phyloP scores from a whole-genome alignment of 1,284 basidiomycete genomes.

The Irpex sp. region DNA sequence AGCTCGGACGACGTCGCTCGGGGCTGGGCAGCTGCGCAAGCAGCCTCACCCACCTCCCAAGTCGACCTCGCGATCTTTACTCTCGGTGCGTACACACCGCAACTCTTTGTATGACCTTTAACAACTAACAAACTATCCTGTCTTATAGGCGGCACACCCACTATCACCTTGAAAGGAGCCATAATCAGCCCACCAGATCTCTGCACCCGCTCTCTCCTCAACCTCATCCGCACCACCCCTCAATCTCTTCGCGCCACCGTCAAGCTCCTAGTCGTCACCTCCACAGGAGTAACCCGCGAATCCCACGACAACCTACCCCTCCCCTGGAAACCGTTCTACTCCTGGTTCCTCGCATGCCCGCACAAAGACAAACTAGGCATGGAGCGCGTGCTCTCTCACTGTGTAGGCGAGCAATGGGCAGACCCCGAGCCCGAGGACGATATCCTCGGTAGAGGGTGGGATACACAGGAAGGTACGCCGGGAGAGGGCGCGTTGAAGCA shows the following conservation, averaged over 20 bases:
- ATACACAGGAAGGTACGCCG: constrained; percentile 33
- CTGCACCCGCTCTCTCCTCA: constrained; percentile 46
- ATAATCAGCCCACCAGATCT: constrained; percentile 45
- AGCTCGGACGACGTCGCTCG: constrained; percentile 38
- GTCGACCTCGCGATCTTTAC: constrained; percentile 49
- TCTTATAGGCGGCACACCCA: not conserved
- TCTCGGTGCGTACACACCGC: constrained; percentile 35
- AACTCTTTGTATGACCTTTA: not conserved
- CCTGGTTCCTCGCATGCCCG: constrained; percentile 35
- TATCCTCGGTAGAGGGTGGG: constrained; percentile 42
- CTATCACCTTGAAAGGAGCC: constrained; percentile 39
- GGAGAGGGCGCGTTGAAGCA: constrained; percentile 34
- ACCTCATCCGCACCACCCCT: constrained; percentile 45
- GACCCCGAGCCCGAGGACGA: constrained; percentile 34
- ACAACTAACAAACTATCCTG: constrained; percentile 29
- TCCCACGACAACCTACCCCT: constrained; percentile 46
- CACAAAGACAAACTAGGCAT: constrained; percentile 56
- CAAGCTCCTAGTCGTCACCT: constrained; percentile 50
- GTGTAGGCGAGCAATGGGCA: constrained; percentile 43
- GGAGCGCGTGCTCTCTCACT: constrained; percentile 45
- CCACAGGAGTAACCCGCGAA: constrained; percentile 43
- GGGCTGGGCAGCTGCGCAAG: constrained; percentile 41
- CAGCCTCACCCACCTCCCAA: constrained; percentile 18
- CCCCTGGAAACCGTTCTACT: constrained; percentile 44
- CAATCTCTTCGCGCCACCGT: constrained; percentile 16